Evolutionary conservation across 2,329 filamentous ascomycete species (phyloP).

Genomic region (Xylaria digitata): DNA sequence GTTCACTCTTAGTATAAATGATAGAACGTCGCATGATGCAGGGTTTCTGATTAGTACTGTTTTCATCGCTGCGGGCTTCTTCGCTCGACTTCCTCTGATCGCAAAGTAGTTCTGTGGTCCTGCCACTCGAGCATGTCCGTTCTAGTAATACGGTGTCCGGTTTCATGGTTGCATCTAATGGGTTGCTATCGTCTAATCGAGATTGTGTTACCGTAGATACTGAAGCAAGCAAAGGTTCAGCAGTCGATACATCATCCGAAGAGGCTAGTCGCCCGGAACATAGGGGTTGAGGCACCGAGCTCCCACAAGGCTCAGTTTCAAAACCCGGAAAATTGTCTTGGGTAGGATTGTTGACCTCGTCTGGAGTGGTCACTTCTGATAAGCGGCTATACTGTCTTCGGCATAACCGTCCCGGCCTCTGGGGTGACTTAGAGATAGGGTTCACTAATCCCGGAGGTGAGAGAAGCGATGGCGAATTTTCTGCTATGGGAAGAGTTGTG

Average conservation of each 20-base stretch:
- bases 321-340: slow-evolving; percentile 27
- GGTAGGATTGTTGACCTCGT: slow-evolving; percentile 37
- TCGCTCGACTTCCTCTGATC: neutral
- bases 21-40: neutral
- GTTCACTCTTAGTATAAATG: neutral
- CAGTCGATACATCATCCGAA: neutral
- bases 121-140: slow-evolving; percentile 33
- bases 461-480: slow-evolving; percentile 35
- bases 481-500: slow-evolving; percentile 22
- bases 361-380: slow-evolving; percentile 49
- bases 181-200: neutral
- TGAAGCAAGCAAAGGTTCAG: neutral
- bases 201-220: neutral
- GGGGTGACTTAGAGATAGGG: slow-evolving; percentile 32
- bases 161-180: neutral
- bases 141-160: slow-evolving; percentile 14
- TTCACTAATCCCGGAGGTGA: slow-evolving; percentile 27
- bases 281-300: slow-evolving; percentile 31
- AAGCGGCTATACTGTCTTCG: slow-evolving; percentile 45
- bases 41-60: neutral
- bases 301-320: slow-evolving; percentile 5
- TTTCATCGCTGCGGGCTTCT: neutral
- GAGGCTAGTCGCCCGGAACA: slow-evolving; percentile 15
- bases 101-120: slow-evolving; percentile 26
- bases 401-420: slow-evolving; percentile 39